A percentile compares a stretch with the other conserved stretches of the same genome.
These are phyloP conservation scores for Phlyctochytrium arcticum DNA, from an alignment of 192 early-diverging fungal genomes.

Conservation along the genomic window DNA sequence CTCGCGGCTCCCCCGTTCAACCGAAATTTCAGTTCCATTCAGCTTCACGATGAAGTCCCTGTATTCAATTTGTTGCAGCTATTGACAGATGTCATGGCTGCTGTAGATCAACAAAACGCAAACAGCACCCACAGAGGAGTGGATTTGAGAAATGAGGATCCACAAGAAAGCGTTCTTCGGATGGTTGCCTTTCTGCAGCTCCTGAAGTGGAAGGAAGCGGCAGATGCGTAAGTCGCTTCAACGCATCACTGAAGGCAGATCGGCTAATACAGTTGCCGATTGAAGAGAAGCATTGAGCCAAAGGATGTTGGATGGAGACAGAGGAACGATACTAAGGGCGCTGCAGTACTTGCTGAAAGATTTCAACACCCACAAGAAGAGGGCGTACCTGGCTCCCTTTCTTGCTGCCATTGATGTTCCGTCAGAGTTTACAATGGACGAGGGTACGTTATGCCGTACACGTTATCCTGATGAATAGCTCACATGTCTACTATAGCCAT, in stretches of 20 bases:
- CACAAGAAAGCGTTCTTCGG: constrained; percentile 42
- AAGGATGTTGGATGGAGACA: constrained; percentile 33
- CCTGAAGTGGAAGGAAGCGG: constrained; percentile 45
- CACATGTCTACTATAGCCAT: constrained; percentile 33
- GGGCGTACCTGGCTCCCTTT: constrained; percentile 52
- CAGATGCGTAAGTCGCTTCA: constrained; percentile 28
- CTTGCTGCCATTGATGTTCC: constrained; percentile 49
- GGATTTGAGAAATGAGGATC: constrained; percentile 43
- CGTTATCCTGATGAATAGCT: not conserved
- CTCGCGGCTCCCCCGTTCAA: constrained; percentile 44
- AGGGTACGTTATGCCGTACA: constrained; percentile 22
- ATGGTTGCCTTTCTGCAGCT: constrained; percentile 45
- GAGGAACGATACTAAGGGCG: constrained; percentile 32
- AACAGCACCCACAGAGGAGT: constrained; percentile 22
- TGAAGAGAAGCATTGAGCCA: constrained; percentile 31
- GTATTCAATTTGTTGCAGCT: constrained; percentile 38
- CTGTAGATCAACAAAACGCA: constrained; percentile 39
- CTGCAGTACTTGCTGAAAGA: constrained; percentile 50
- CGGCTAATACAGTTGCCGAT: not conserved
- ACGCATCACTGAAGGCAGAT: constrained; percentile 7
- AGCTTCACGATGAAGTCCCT: constrained; percentile 55
- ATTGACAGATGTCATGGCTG: constrained; percentile 43
- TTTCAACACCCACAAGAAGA: constrained; percentile 47
- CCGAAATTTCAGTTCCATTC: constrained; percentile 42
- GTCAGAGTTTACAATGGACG: constrained; percentile 52